A percentile compares a stretch with the other conserved stretches of the same genome.
These are phyloP conservation scores for Coniochaeta sp. DNA, from an alignment of 2,329 filamentous ascomycete species.

Conservation along the genomic window DNA sequence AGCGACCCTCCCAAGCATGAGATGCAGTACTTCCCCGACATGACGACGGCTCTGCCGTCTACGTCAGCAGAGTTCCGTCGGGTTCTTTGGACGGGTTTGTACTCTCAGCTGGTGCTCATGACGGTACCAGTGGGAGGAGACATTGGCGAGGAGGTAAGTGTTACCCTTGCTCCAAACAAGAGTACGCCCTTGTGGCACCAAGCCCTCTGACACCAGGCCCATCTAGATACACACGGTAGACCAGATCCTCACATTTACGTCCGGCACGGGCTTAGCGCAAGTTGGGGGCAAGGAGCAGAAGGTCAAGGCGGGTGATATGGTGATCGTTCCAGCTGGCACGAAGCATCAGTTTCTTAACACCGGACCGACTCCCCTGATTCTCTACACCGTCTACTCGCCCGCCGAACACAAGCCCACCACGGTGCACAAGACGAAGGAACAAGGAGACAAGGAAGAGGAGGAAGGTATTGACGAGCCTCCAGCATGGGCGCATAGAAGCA, in stretches of 20 bases:
- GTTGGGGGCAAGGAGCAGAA: constrained; percentile 51
- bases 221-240: constrained; percentile 52
- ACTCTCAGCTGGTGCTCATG: constrained; percentile 58
- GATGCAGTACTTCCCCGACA: constrained; percentile 54
- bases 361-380: constrained; percentile 49
- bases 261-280: constrained; percentile 49
- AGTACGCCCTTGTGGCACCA: neutral
- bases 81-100: constrained; percentile 56
- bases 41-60: constrained; percentile 45
- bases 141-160: constrained; percentile 55
- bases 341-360: constrained; percentile 60
- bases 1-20: constrained; percentile 37
- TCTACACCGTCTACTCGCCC: constrained; percentile 57
- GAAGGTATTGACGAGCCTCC: constrained; percentile 54
- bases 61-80: constrained; percentile 52
- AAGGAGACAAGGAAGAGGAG: constrained; percentile 56
- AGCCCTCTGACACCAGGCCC: constrained; percentile 11
- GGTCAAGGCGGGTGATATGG: constrained; percentile 28
- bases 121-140: constrained; percentile 56
- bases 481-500: constrained; percentile 49
- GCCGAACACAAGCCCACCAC: constrained; percentile 54
- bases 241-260: constrained; percentile 58
- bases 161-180: neutral
- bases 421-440: constrained; percentile 56
- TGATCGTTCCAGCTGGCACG: constrained; percentile 53